Percentiles rank a stretch among this genome's conserved stretches.
Evolutionary conservation across 176 grass and related monocot genomes (phyloP).

Genomic region (Secale cereale): DNA sequence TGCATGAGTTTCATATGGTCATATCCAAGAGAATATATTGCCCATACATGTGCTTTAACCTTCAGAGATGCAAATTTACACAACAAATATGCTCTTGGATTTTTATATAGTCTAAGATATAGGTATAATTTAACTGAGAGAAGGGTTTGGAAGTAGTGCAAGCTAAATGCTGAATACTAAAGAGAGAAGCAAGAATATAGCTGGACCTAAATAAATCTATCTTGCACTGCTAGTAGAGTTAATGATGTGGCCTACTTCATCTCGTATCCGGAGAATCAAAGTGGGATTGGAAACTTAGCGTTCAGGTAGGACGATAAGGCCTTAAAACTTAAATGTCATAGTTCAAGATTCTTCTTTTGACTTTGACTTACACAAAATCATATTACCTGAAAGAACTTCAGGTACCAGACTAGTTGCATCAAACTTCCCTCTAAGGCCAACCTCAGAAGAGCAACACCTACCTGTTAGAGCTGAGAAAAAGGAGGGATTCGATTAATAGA

Average conservation of each 20-base stretch:
- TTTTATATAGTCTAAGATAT: too few species aligned
- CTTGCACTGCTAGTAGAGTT: not conserved
- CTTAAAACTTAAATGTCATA: not conserved
- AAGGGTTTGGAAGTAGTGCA: not conserved
- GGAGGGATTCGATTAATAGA: not conserved
- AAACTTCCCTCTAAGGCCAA: slow-evolving; percentile 92
- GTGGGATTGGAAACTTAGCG: not conserved
- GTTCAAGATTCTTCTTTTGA: not conserved
- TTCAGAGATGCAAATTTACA: slow-evolving; percentile 25
- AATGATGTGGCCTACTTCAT: not conserved
- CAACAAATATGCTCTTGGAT: not conserved
- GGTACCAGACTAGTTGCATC: slow-evolving; percentile 85
- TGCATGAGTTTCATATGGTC: slow-evolving; percentile 92
- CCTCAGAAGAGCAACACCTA: slow-evolving; percentile 41
- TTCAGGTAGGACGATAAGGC: not conserved
- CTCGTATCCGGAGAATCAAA: not conserved
- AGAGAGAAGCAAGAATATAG: not conserved
- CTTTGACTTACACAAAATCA: not conserved
- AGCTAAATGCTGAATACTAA: not conserved
- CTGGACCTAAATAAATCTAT: not conserved
- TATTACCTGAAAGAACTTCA: slow-evolving; percentile 22
- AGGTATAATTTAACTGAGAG: too few species aligned
- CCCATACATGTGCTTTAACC: slow-evolving; percentile 77
- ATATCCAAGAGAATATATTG: slow-evolving; percentile 84
- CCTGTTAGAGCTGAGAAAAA: not conserved